phyloP scores from a whole-genome alignment of 148 eudicot genomes.

The Rhododendron molle region DNA sequence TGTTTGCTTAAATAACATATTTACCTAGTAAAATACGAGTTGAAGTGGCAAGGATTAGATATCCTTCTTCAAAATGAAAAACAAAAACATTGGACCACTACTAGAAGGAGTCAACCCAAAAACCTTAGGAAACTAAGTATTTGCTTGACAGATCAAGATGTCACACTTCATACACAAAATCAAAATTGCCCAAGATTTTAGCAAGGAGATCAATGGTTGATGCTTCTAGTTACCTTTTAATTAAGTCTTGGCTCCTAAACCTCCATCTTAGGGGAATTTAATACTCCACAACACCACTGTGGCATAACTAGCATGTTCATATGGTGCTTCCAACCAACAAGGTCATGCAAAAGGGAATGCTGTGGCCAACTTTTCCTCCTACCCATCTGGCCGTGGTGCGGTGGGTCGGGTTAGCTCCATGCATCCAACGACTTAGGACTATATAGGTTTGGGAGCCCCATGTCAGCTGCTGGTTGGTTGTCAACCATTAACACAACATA shows the following conservation, averaged over 20 bases:
- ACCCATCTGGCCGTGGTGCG: too few relatives aligned
- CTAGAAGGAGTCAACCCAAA: too few relatives aligned
- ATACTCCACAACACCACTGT: neutral
- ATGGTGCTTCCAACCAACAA: neutral
- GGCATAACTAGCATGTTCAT: neutral
- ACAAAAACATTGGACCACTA: too few relatives aligned
- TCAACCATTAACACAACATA: neutral
- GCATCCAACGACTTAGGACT: neutral
- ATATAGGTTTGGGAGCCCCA: neutral
- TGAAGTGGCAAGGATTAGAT: too few relatives aligned
- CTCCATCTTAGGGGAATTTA: neutral
- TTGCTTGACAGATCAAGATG: neutral
- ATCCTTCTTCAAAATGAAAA: too few relatives aligned
- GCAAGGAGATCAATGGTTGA: neutral
- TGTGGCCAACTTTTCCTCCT: neutral
- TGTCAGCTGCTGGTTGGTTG: neutral
- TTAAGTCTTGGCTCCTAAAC: neutral
- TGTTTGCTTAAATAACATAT: too few relatives aligned
- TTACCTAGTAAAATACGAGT: too few relatives aligned
- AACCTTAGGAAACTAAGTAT: neutral
- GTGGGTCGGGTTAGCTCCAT: neutral
- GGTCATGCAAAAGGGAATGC: neutral
- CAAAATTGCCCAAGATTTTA: neutral
- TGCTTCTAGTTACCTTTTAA: neutral
- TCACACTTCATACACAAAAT: neutral